These are phyloP conservation scores for Naganishia onofrii DNA, from an alignment of 768 basidiomycete species.

Conservation along the genomic window DNA sequence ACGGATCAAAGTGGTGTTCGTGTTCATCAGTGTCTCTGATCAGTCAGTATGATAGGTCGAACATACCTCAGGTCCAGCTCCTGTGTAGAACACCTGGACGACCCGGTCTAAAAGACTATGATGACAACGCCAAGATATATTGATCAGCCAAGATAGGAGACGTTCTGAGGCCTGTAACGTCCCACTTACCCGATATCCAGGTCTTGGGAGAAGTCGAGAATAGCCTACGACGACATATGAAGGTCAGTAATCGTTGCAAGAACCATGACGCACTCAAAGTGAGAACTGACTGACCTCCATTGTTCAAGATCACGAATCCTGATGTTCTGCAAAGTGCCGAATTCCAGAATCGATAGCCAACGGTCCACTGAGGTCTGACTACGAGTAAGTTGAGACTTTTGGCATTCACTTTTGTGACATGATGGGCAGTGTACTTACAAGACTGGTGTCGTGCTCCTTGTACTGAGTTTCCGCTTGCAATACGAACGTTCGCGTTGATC, in stretches of 20 bases:
- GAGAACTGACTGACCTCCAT: constrained; percentile 16
- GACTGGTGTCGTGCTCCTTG: neutral
- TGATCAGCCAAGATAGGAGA: neutral
- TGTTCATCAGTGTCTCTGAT: too few relatives aligned
- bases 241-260: neutral
- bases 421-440: neutral
- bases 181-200: constrained; percentile 69
- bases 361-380: neutral
- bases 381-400: neutral
- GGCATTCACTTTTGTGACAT: neutral
- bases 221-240: constrained; percentile 57
- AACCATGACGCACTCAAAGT: neutral
- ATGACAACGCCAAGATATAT: constrained; percentile 26
- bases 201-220: constrained; percentile 89
- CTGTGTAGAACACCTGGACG: constrained; percentile 85
- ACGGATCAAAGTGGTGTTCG: neutral
- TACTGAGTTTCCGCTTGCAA: neutral
- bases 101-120: constrained; percentile 77
- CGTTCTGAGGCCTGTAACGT: neutral
- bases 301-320: constrained; percentile 4
- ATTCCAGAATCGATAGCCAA: neutral
- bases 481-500: constrained; percentile 1
- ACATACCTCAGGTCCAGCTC: constrained; percentile 74
- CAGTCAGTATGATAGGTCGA: neutral
- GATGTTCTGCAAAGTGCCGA: neutral